Evolutionary conservation across 1,139 yeast species (phyloP).

Genomic region (Pichia sp.): DNA sequence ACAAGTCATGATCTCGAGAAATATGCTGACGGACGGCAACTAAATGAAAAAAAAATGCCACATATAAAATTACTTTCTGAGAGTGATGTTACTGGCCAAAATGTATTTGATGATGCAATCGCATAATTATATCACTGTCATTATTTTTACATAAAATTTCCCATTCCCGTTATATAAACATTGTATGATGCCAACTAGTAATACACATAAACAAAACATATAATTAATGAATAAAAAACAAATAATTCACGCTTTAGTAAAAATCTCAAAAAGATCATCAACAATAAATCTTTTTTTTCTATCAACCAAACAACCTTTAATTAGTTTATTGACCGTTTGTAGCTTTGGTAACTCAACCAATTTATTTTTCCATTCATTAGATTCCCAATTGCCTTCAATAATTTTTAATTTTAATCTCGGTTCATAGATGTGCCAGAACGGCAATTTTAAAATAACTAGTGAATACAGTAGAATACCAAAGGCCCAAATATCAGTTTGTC

Average conservation of each 20-base stretch:
- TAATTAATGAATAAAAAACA: not conserved
- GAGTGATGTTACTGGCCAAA: constrained; percentile 12
- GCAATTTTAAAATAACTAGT: constrained; percentile 66
- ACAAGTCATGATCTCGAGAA: constrained; percentile 4
- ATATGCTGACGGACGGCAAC: constrained; percentile 3
- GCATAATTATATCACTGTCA: too few relatives aligned
- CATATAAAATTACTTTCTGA: constrained; percentile 14
- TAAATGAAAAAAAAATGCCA: constrained; percentile 7
- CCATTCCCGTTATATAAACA: not conserved
- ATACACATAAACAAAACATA: not conserved
- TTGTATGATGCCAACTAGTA: not conserved
- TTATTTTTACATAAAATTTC: not conserved
- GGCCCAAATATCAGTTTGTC: constrained; percentile 86
- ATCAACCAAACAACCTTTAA: constrained; percentile 19
- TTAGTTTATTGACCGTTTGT: not conserved
- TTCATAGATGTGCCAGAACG: constrained; percentile 77
- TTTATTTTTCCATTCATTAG: constrained; percentile 28
- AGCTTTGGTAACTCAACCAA: not conserved
- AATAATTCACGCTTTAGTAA: not conserved
- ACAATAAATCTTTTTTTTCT: constrained; percentile 24
- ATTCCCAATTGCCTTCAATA: constrained; percentile 52
- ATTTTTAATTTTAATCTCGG: constrained; percentile 74
- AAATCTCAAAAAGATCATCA: constrained; percentile 2
- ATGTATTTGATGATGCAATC: constrained; percentile 7
- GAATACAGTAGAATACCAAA: constrained; percentile 74